Evolutionary conservation across 2,329 filamentous ascomycete species (phyloP), one percentile per base, ranked within the genome.

Genomic region (Chrysosporium keratinophilum): DNA sequence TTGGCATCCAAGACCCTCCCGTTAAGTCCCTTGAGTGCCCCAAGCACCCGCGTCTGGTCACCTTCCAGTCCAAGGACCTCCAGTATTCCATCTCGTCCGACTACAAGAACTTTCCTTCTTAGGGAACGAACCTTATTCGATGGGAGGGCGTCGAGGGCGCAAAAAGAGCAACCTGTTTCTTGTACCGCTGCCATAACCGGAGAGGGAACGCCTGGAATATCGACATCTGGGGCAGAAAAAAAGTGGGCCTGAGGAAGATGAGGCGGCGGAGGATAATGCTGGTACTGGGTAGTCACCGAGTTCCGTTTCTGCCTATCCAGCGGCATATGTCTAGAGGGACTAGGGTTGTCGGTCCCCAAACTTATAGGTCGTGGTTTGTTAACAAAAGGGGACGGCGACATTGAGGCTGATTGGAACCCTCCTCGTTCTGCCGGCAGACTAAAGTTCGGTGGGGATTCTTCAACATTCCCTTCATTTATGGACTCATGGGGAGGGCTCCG

Each of bases 1-100:
- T 91, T 95, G 52, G 90, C 90, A 59, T 85, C 79, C 58, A 88
- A 75, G 1, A 96, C 87, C 19, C 83, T 83, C 40, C 91, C 91
- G 61, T 83, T 81, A 28, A 96, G 74, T 3, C 87, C 88, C 63
- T 85, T 84, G 46, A 96, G 71, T 54, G 81, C 81, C 17, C 83
- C 83, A 31, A 88, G 71, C 19, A 80, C 76, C 53, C 88, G 84
- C 52, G 88, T 68, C 47, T 85, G 85, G 57, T 83, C 82, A 63
- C 84, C 87, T 42, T 82, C 81, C 31, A 94, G 78, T 17, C 81
- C 76, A 59, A 87, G 84, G 14, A 95, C 78, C 58, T 91, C 85
- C 48, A 96, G 65, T 1, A 84, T 84, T 41, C 88, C 87, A 65
- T 95, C 85, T 60, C 83, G 88, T 1, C 90, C 90, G 7, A 88